phyloP scores from a whole-genome alignment of 1,139 yeast species.

The Suhomyces maxii region DNA sequence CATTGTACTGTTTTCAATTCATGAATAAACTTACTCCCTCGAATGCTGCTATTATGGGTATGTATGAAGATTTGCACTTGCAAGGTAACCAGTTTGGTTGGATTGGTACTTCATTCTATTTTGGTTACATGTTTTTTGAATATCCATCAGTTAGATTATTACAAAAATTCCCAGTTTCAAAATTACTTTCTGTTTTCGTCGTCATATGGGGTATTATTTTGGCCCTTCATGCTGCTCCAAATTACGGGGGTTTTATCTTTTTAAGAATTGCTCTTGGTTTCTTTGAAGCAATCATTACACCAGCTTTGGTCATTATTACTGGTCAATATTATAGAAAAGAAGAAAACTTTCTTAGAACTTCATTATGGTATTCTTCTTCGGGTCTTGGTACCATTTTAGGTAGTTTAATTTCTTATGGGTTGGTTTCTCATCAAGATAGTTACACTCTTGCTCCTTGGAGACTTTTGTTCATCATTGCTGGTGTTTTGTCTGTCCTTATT shows the following conservation, averaged over 20 bases:
- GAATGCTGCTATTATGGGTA: conserved; percentile 60
- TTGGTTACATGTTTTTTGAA: conserved; percentile 9
- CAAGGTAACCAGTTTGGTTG: conserved; percentile 18
- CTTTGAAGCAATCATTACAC: conserved; percentile 6
- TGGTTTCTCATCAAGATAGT: conserved; percentile 27
- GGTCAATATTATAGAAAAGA: conserved; percentile 11
- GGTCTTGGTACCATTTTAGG: conserved; percentile 33
- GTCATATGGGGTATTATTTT: conserved; percentile 19
- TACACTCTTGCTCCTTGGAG: conserved; percentile 32
- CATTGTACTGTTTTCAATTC: conserved; percentile 55
- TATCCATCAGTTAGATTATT: conserved; percentile 6
- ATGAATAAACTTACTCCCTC: conserved; percentile 63
- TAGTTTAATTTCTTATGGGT: conserved; percentile 24
- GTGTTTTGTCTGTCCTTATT: conserved; percentile 27
- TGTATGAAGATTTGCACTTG: conserved; percentile 14
- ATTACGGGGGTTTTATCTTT: conserved; percentile 6
- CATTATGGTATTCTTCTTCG: conserved; percentile 33
- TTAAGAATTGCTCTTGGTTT: conserved; percentile 6
- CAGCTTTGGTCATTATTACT: conserved; percentile 9
- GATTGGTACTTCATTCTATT: conserved; percentile 18
- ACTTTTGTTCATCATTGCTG: conserved; percentile 32
- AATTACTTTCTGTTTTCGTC: conserved; percentile 23
- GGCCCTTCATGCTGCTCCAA: conserved; percentile 6
- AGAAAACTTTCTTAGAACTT: conserved; percentile 25
- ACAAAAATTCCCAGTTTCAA: conserved; percentile 9